Conservation (phyloP, 352 stramenopile species). For the Saprolegnia parasitica region DNA sequence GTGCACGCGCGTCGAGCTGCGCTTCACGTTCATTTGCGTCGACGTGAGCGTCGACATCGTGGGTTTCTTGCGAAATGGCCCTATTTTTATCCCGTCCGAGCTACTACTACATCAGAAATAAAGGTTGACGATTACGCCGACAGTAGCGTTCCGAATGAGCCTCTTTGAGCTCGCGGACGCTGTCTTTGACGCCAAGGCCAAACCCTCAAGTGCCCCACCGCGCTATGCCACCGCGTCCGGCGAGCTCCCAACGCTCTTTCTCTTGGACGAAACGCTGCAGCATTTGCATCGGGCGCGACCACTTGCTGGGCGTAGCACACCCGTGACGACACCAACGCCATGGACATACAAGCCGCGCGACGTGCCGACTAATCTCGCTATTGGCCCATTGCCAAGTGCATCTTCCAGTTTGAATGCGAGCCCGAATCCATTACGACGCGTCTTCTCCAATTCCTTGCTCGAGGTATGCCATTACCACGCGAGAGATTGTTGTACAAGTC, state of each 20-base stretch:
- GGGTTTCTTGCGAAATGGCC: not conserved
- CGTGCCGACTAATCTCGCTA: too few relatives aligned
- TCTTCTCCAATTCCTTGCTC: conserved; percentile 17
- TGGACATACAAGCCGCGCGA: conserved; percentile 20
- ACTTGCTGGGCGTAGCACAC: too few relatives aligned
- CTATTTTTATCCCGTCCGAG: conserved; percentile 12
- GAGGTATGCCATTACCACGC: not conserved
- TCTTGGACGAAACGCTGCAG: conserved; percentile 24
- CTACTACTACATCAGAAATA: not conserved
- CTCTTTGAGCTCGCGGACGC: conserved; percentile 27
- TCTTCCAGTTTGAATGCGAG: too few relatives aligned
- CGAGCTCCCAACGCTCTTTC: conserved; percentile 19
- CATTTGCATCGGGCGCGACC: conserved; percentile 8
- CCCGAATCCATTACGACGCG: conserved; percentile 11
- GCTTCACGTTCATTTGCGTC: conserved; percentile 64
- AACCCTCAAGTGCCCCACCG: not conserved
- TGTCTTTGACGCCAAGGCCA: conserved; percentile 21
- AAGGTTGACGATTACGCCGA: not conserved
- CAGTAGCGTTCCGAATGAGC: not conserved
- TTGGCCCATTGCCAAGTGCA: not conserved
- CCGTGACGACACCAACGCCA: not conserved
- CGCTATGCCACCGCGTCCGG: not conserved
- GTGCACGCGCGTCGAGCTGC: conserved; percentile 70
- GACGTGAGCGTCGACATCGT: conserved; percentile 76
- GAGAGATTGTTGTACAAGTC: not conserved